phyloP scores from a whole-genome alignment of 306 rosid species.

The Psophocarpus tetragonolobus region DNA sequence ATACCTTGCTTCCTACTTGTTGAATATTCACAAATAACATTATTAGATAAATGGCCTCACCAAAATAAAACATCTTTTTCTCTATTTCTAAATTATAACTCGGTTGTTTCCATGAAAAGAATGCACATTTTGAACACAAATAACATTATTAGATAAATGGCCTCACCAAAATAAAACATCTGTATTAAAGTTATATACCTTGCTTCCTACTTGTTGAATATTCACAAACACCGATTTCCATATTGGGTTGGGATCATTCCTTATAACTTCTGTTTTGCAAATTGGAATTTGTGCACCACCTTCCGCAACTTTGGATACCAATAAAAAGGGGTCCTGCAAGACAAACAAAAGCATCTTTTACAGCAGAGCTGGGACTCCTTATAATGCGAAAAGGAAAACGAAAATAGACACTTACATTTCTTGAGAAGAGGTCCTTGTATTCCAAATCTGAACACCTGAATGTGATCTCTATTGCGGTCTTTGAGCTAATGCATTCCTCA shows the following conservation, averaged over 20 bases:
- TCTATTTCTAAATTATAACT: conserved; percentile 2
- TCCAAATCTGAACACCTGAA: conserved; percentile 80
- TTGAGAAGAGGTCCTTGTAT: conserved; percentile 74
- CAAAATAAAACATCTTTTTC: conserved; percentile 9
- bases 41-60: neutral
- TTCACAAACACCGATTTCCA: conserved; percentile 73
- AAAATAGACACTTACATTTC: conserved; percentile 58
- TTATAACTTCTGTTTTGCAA: conserved; percentile 80
- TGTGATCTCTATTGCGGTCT: conserved; percentile 60
- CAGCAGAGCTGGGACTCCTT: conserved; percentile 11
- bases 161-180: neutral
- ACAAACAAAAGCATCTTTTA: conserved; percentile 22
- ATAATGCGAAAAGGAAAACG: conserved; percentile 15
- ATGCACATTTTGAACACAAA: neutral
- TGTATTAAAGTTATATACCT: conserved; percentile 48
- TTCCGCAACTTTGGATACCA: conserved; percentile 63
- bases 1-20: conserved; percentile 86
- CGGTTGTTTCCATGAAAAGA: neutral
- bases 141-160: neutral
- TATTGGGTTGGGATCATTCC: conserved; percentile 66
- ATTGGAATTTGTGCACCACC: conserved; percentile 60
- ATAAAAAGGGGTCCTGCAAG: conserved; percentile 73
- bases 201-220: conserved; percentile 83
- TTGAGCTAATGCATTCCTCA: conserved; percentile 73
- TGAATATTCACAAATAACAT: conserved; percentile 58